Evolutionary conservation across 495 filamentous ascomycete species (phyloP), one percentile per base, ranked within the genome.

Genomic region (Lasiosphaeria ovina): DNA sequence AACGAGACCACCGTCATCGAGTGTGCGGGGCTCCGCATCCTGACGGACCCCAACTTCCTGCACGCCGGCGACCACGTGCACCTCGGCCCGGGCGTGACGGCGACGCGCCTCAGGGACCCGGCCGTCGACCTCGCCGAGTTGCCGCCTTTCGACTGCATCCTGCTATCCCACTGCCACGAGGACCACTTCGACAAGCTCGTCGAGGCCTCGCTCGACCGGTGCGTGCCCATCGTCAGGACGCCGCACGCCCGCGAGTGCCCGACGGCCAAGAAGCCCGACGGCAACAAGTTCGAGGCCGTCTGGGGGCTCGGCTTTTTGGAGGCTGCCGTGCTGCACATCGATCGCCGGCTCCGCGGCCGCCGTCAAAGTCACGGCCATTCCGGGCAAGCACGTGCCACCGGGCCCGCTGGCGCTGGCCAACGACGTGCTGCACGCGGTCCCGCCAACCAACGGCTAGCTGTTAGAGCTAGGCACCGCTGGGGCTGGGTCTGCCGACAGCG

Each of bases 391-490:
- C 67, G 82, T 89, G 3, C 83, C 86, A 5, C 77, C 81, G 2
- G 76, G 77, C 0, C 64, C 76, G 6, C 62, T 87, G 24, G 69
- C 72, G 4, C 68, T 65, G 33, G 69, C 75, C 32, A 89, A 89
- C 68, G 78, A 87, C 36, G n/a, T 88, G 10, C 69, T 86, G 4
- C 66, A 75, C 17, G 86, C 85, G 0, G 86, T 89, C 52, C 88
- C 88, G 5, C 87, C 87, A 1, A 87, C 84, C 4, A 89, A 90
- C 63, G 88, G 87, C 40, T 91, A 86, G 87, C 80, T 90, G 69
- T 55, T 91, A 5, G 87, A 90, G 64, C 73, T 90, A 24, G 87
- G 87, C 5, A 77, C 81, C 57, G 57, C 34, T 5, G 6, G 38
- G 2, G 45, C 35, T 36, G 51, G 35, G 54, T 62, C 35, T 57